Conservation (phyloP, 768 basidiomycete species). For the Boletus patriciae region DNA sequence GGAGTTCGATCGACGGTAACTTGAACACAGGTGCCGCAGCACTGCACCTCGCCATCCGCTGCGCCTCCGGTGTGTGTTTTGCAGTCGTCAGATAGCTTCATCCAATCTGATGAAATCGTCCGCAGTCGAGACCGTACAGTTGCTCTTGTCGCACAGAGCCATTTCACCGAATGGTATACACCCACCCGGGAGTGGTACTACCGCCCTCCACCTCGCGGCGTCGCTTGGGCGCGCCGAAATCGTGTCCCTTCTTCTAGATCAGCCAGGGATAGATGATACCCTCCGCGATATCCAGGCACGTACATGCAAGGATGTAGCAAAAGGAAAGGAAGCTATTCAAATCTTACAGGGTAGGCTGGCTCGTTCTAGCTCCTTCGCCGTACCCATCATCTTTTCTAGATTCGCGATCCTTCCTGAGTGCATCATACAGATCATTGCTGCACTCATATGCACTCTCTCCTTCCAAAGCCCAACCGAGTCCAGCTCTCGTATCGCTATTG, state of each 20-base stretch:
- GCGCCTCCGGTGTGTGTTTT: slow-evolving; percentile 61
- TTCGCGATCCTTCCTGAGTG: slow-evolving; percentile 72
- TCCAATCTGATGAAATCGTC: slow-evolving; percentile 2
- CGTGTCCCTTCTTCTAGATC: slow-evolving; percentile 73
- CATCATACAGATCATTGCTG: slow-evolving; percentile 71
- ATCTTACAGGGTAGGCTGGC: slow-evolving; percentile 62
- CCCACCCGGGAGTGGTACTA: slow-evolving; percentile 68
- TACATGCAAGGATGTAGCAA: slow-evolving; percentile 72
- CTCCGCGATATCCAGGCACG: slow-evolving; percentile 63
- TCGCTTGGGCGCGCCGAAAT: slow-evolving; percentile 71
- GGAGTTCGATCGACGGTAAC: slow-evolving; percentile 46
- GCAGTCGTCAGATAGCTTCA: background rate
- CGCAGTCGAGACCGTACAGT: slow-evolving; percentile 62
- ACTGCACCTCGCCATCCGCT: slow-evolving; percentile 80
- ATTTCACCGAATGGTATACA: slow-evolving; percentile 80
- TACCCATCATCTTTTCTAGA: slow-evolving; percentile 43
- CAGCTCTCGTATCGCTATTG: slow-evolving; percentile 56
- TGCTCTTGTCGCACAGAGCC: slow-evolving; percentile 68
- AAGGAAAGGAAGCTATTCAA: slow-evolving; percentile 60
- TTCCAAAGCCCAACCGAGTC: slow-evolving; percentile 38
- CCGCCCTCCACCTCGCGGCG: slow-evolving; percentile 72
- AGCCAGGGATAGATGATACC: slow-evolving; percentile 79
- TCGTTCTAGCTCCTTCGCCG: background rate
- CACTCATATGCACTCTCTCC: slow-evolving; percentile 73
- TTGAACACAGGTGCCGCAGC: slow-evolving; percentile 72